Evolutionary conservation across 106 monocot genomes (phyloP).

Genomic region (Acorus calamus): DNA sequence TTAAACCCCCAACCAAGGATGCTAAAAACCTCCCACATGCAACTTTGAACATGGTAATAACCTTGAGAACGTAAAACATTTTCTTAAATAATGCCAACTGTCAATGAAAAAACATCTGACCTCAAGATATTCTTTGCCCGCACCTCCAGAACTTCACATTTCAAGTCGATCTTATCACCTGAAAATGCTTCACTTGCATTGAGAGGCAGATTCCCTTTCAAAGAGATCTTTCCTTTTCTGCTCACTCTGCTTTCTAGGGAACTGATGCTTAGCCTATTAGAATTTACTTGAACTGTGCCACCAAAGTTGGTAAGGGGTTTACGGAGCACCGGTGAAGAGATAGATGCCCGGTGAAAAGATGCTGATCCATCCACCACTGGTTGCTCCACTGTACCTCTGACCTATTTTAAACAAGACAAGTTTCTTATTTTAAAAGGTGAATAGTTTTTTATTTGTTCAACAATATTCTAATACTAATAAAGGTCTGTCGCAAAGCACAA

Average conservation of each 20-base stretch:
- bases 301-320: conserved; percentile 90
- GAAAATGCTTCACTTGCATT: conserved; percentile 51
- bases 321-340: conserved; percentile 79
- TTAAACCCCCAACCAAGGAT: too few relatives aligned
- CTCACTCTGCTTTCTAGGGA: conserved; percentile 90
- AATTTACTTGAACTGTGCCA: conserved; percentile 61
- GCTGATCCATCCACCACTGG: conserved; percentile 97
- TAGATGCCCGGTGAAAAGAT: conserved; percentile 77
- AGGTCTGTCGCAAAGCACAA: too few relatives aligned
- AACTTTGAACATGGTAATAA: too few relatives aligned
- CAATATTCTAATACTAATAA: too few relatives aligned
- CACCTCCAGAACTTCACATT: conserved; percentile 95
- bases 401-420: conserved; percentile 30
- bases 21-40: too few relatives aligned
- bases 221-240: conserved; percentile 65
- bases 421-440: background rate
- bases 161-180: conserved; percentile 77
- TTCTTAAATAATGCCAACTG: background rate
- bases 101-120: conserved; percentile 23
- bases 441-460: too few relatives aligned
- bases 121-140: conserved; percentile 86
- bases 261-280: conserved; percentile 78
- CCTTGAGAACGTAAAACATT: too few relatives aligned
- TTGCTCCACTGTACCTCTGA: conserved; percentile 84
- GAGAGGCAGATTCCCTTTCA: conserved; percentile 94